Conservation (phyloP, 495 filamentous ascomycete genomes). For the Podospora pseudocomata region DNA sequence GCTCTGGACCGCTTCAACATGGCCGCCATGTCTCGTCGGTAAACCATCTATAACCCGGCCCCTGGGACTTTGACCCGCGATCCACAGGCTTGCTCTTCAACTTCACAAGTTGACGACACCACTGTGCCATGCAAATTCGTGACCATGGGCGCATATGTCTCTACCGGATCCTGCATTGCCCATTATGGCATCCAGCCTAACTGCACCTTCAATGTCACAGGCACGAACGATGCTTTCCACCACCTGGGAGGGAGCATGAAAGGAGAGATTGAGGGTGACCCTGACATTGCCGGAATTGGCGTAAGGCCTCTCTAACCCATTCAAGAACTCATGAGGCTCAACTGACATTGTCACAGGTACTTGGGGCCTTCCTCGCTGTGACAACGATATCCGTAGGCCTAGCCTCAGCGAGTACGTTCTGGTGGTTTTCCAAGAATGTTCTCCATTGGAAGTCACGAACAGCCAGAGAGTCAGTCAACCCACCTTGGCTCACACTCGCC, state of each 20-base stretch:
- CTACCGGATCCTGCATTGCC: slow-evolving; percentile 3
- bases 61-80: neutral
- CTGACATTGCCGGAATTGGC: slow-evolving; percentile 28
- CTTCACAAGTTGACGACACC: neutral
- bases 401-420: slow-evolving; percentile 16
- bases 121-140: neutral
- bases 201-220: slow-evolving; percentile 7
- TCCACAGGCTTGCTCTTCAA: neutral
- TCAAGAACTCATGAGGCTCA: neutral
- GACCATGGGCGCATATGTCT: slow-evolving; percentile 24
- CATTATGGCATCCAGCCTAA: slow-evolving; percentile 13
- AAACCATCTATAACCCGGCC: neutral
- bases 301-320: slow-evolving; percentile 10
- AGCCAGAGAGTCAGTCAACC: neutral
- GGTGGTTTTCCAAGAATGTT: slow-evolving; percentile 27
- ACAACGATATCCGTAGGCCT: slow-evolving; percentile 15
- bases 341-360: slow-evolving; percentile 16
- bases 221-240: slow-evolving; percentile 3
- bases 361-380: slow-evolving; percentile 24
- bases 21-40: neutral
- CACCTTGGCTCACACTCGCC: too few relatives aligned
- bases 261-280: slow-evolving; percentile 14
- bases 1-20: neutral
- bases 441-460: neutral
- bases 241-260: slow-evolving; percentile 1